These are phyloP conservation scores for Cardiospermum halicacabum DNA, from an alignment of 345 rosid genomes.

Conservation along the genomic window DNA sequence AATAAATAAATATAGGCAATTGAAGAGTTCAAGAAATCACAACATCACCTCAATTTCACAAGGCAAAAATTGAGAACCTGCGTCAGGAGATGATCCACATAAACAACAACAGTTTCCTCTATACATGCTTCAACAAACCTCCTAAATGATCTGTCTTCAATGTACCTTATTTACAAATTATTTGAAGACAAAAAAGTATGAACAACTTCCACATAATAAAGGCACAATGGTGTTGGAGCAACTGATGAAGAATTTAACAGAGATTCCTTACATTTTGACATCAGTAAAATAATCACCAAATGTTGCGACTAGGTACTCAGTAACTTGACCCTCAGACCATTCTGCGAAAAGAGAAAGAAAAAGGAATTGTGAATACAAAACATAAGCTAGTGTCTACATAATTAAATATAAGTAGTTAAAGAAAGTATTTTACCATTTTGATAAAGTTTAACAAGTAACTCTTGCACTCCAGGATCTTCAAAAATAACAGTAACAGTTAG, in stretches of 20 bases:
- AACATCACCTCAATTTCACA: conserved; percentile 8
- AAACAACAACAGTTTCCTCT: conserved; percentile 85
- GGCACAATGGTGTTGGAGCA: neutral
- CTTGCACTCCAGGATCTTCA: conserved; percentile 99
- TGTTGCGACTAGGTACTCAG: conserved; percentile 89
- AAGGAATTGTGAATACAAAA: neutral
- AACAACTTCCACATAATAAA: conserved; percentile 5
- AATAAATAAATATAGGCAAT: conserved; percentile 1
- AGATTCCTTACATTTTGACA: conserved; percentile 80
- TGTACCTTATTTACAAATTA: conserved; percentile 54
- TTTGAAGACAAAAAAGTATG: neutral
- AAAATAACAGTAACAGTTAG: conserved; percentile 86
- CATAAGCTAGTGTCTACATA: no score
- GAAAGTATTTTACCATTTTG: conserved; percentile 57
- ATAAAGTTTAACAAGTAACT: conserved; percentile 88
- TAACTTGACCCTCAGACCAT: conserved; percentile 94
- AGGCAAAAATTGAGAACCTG: conserved; percentile 46
- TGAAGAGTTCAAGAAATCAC: conserved; percentile 4
- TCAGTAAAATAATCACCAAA: conserved; percentile 94
- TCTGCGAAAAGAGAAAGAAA: conserved; percentile 43
- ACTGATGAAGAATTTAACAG: neutral
- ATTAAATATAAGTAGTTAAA: neutral
- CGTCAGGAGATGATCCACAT: conserved; percentile 82
- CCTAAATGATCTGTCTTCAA: conserved; percentile 92
- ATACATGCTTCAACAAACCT: conserved; percentile 94